Percentiles rank a stretch among this genome's conserved stretches.
Evolutionary conservation across 1,284 basidiomycete species (phyloP).

Genomic region (Sporisorium exsertum): DNA sequence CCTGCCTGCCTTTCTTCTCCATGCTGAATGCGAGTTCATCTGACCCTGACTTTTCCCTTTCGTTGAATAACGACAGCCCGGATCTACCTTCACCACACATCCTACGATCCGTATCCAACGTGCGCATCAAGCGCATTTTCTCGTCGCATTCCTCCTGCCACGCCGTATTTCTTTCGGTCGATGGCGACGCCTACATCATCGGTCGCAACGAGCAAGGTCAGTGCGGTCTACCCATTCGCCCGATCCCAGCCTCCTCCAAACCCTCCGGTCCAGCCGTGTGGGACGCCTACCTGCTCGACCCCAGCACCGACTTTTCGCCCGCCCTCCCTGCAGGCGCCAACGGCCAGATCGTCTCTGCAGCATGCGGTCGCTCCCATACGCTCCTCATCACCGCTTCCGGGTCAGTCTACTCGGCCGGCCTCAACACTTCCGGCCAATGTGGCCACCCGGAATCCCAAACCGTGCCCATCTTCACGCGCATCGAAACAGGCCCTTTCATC

Average conservation of each 20-base stretch:
- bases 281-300: slow-evolving; percentile 73
- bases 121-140: slow-evolving; percentile 69
- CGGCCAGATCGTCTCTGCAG: slow-evolving; percentile 81
- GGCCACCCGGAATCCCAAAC: slow-evolving; percentile 76
- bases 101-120: slow-evolving; percentile 84
- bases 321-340: slow-evolving; percentile 74
- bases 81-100: slow-evolving; percentile 88
- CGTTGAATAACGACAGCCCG: slow-evolving; percentile 71
- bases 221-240: slow-evolving; percentile 62
- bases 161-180: slow-evolving; percentile 67
- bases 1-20: not conserved
- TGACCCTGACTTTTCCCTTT: not conserved
- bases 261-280: slow-evolving; percentile 74
- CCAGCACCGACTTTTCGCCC: slow-evolving; percentile 58
- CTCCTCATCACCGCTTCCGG: slow-evolving; percentile 85
- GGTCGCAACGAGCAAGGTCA: slow-evolving; percentile 77
- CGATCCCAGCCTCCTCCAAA: slow-evolving; percentile 65
- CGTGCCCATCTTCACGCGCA: slow-evolving; percentile 79
- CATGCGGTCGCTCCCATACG: slow-evolving; percentile 83
- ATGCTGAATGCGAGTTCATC: not conserved
- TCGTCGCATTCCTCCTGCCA: slow-evolving; percentile 58
- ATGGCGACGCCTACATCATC: slow-evolving; percentile 86
- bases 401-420: slow-evolving; percentile 83
- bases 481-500: slow-evolving; percentile 72
- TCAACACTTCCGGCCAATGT: slow-evolving; percentile 87